These are phyloP conservation scores for Penicillium pulvis DNA, from an alignment of 495 filamentous ascomycete genomes.

Conservation along the genomic window DNA sequence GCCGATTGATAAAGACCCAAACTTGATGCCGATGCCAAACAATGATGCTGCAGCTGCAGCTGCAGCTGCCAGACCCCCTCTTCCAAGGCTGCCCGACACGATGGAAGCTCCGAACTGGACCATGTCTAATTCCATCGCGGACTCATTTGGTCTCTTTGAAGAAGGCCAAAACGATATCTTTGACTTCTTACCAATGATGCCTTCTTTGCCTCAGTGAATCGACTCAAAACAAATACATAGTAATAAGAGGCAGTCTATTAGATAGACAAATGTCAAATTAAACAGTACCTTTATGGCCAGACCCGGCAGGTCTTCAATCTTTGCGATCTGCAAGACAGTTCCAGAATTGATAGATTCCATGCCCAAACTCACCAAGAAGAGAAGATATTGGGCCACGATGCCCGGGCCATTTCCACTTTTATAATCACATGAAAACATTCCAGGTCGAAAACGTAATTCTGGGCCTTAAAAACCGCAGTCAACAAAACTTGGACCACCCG, in stretches of 20 bases:
- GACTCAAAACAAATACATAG: background rate
- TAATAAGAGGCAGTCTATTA: background rate
- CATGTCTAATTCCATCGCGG: conserved; percentile 44
- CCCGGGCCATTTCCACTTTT: background rate
- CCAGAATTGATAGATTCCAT: background rate
- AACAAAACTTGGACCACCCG: conserved; percentile 16
- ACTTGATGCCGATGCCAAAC: conserved; percentile 23
- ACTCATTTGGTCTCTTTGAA: conserved; percentile 49
- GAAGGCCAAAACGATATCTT: conserved; percentile 49
- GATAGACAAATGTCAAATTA: background rate
- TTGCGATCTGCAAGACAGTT: background rate
- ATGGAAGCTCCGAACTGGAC: conserved; percentile 48
- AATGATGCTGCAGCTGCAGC: conserved; percentile 25
- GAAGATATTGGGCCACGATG: background rate
- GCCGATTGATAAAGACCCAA: conserved; percentile 27
- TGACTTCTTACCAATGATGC: conserved; percentile 47
- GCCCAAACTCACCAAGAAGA: background rate
- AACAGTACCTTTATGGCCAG: background rate
- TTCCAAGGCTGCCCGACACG: conserved; percentile 34
- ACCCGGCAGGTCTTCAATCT: background rate
- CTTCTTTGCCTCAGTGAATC: conserved; percentile 35
- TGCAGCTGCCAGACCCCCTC: conserved; percentile 30
- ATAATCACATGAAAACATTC: background rate
- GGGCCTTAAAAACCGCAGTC: conserved; percentile 4
- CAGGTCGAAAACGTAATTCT: no score